Evolutionary conservation across 2,329 filamentous ascomycete species (phyloP), one percentile per base, ranked within the genome.

Genomic region (Arthrinium phaeospermum): DNA sequence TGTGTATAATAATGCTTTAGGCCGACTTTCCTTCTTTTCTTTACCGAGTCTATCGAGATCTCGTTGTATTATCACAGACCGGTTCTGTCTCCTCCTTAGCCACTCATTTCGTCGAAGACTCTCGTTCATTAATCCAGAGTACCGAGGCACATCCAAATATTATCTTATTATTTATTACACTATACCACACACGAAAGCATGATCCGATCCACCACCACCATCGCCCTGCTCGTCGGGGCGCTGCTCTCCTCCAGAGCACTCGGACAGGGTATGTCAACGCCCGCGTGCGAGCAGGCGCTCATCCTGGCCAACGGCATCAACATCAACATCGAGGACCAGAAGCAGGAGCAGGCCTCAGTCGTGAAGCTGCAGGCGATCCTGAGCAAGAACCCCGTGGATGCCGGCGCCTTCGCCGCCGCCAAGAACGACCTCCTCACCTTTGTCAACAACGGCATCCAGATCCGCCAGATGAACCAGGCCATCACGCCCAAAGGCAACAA

Each of bases 261-360:
- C n/a, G 45, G 41, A 13, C 67, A 68, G 8, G 24, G 22, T 24
- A 16, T 45, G 24, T 47, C 67, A 13, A 27, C 67, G 24, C 45
- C 67, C 6, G 37, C 4, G n/a, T 78, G 77, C 19, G 72, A 71
- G 4, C 70, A 71, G 6, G 74, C 74, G n/a, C 69, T 72, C 64
- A 75, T 77, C 71, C 67, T 78, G 27, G 76, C 76, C 6, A 71
- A 72, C 53, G 76, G 76, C 41, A 78, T 78, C 45, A 69, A 72
- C 14, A 37, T 74, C n/a, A 78, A 78, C 71, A 78, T 78, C 27
- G 53, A 70, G 37, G 74, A 74, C 49, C 77, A 78, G 72, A 71
- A 76, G 72, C 70, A 74, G 69, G 76, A 78, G 73, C 73, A 74
- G 47, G 19, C 69, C 8, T 72, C 75, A 4, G 72, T 73, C 16